A percentile compares a stretch with the other conserved stretches of the same genome.
Conservation (phyloP, 1,284 basidiomycete species). For the Boletellus deceptivus region DNA sequence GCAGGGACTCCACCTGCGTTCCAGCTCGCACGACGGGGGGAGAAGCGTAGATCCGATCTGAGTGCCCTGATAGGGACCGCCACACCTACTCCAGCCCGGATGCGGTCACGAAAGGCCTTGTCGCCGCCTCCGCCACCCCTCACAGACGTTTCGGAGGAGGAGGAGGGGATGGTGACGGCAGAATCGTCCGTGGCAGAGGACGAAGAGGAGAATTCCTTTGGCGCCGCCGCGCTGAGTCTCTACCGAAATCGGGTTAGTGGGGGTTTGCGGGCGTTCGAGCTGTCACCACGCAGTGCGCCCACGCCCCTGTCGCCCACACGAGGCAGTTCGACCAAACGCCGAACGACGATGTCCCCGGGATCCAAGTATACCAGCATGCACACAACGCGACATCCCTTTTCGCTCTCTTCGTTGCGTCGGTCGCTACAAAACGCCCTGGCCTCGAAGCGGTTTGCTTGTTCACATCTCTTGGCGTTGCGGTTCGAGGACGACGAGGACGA, state of each 20-base stretch:
- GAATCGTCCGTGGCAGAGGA: slow-evolving; percentile 20
- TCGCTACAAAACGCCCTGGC: slow-evolving; percentile 62
- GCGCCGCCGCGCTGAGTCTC: slow-evolving; percentile 57
- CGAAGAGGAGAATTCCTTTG: slow-evolving; percentile 44
- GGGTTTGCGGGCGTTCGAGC: slow-evolving; percentile 47
- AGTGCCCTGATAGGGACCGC: slow-evolving; percentile 41
- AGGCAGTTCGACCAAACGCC: slow-evolving; percentile 13
- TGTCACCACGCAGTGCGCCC: slow-evolving; percentile 25
- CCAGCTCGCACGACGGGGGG: slow-evolving; percentile 41
- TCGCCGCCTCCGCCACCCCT: slow-evolving; percentile 29
- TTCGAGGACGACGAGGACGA: slow-evolving; percentile 65
- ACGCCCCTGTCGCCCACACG: slow-evolving; percentile 28
- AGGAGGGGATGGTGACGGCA: slow-evolving; percentile 25
- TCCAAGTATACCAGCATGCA: slow-evolving; percentile 62
- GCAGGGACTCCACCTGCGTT: slow-evolving; percentile 43
- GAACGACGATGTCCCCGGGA: slow-evolving; percentile 41
- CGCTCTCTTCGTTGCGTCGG: slow-evolving; percentile 56
- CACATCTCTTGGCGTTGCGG: slow-evolving; percentile 72
- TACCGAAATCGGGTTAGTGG: slow-evolving; percentile 50
- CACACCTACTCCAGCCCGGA: slow-evolving; percentile 25
- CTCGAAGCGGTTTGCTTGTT: slow-evolving; percentile 70
- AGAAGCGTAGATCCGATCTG: slow-evolving; percentile 56
- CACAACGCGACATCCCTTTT: slow-evolving; percentile 60
- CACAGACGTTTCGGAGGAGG: slow-evolving; percentile 43
- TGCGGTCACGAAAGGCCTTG: slow-evolving; percentile 16